These are phyloP conservation scores for Platanus orientalis DNA, from an alignment of 164 flowering plant species.

Conservation along the genomic window DNA sequence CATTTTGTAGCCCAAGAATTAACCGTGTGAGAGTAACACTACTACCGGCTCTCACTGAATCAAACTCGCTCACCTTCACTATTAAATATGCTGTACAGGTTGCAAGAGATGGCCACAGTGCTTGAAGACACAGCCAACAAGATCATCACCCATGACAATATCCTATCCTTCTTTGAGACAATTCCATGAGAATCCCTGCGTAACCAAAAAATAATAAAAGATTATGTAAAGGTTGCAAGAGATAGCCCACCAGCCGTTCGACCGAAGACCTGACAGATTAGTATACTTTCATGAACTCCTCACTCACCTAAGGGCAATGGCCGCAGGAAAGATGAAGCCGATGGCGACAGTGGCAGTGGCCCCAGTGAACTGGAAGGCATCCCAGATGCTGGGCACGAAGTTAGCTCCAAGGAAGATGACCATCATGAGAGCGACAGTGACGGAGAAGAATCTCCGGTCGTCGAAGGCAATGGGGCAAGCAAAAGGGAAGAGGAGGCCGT, in stretches of 20 bases:
- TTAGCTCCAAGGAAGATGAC: conserved; percentile 62
- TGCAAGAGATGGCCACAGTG: conserved; percentile 63
- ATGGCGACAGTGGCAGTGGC: conserved; percentile 65
- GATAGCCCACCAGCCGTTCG: too few relatives aligned
- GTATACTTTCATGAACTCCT: too few relatives aligned
- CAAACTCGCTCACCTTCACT: not conserved
- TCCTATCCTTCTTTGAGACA: conserved; percentile 56
- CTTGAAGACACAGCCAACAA: conserved; percentile 70
- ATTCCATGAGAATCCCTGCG: conserved; percentile 65
- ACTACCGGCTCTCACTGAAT: too few relatives aligned
- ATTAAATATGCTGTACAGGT: conserved; percentile 41
- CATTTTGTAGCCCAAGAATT: too few relatives aligned
- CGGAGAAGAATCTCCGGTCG: conserved; percentile 38
- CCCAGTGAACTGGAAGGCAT: conserved; percentile 77
- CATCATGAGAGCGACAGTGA: conserved; percentile 50
- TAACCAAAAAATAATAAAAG: not conserved
- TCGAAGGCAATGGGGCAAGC: conserved; percentile 48
- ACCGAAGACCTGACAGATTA: too few relatives aligned
- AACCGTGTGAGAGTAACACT: too few relatives aligned
- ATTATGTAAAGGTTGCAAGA: too few relatives aligned
- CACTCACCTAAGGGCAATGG: conserved; percentile 58
- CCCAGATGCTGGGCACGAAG: conserved; percentile 80
- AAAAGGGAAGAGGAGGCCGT: conserved; percentile 64
- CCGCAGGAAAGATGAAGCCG: conserved; percentile 78
- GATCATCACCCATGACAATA: conserved; percentile 64